Conservation (phyloP, 306 rosid species). For the Aeschynomene evenia region DNA sequence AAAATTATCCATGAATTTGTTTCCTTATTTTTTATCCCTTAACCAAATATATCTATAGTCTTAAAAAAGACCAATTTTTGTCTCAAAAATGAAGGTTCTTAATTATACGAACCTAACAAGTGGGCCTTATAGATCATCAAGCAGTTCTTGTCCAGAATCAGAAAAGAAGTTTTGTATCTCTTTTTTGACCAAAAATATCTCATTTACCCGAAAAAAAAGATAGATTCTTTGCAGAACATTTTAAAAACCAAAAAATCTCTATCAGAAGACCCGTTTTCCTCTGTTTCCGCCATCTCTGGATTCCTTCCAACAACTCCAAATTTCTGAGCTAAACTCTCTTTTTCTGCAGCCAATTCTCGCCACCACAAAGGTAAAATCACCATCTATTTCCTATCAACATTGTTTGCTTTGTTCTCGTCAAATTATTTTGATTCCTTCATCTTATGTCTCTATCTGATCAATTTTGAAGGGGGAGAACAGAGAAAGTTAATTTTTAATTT, state of each 20-base stretch:
- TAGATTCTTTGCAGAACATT: too few species aligned
- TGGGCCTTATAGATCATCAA: neutral
- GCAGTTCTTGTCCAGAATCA: neutral
- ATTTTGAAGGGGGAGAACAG: neutral
- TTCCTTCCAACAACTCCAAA: neutral
- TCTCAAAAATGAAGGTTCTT: too few species aligned
- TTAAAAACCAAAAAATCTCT: too few species aligned
- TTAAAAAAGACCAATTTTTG: too few species aligned
- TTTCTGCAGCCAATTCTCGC: neutral
- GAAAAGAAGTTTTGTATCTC: too few species aligned
- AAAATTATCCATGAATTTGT: too few species aligned
- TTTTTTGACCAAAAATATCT: too few species aligned
- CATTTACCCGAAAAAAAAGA: too few species aligned
- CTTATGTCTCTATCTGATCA: neutral
- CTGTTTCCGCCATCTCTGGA: conserved; percentile 2
- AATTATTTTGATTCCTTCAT: neutral
- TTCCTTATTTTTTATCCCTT: too few species aligned
- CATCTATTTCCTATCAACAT: neutral
- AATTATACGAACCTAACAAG: too few species aligned
- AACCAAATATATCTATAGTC: too few species aligned
- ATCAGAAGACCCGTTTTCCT: neutral
- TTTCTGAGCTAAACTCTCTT: neutral
- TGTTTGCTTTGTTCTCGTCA: neutral
- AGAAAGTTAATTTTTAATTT: neutral
- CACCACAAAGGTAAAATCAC: neutral